A percentile compares a stretch with the other conserved stretches of the same genome.
Conservation (phyloP, 2,329 filamentous ascomycete species). For the Penicillium sp. region DNA sequence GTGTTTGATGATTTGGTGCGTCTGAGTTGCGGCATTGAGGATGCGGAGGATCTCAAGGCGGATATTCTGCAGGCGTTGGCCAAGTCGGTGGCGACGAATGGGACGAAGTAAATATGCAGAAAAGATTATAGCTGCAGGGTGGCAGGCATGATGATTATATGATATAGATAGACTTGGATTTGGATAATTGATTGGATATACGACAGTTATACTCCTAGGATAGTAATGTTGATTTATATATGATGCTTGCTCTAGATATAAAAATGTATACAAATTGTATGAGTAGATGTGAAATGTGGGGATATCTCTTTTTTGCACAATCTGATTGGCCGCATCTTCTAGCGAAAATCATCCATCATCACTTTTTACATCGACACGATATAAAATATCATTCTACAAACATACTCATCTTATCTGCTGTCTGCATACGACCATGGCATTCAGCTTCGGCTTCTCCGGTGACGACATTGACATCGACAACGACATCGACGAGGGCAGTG, state of each 20-base stretch:
- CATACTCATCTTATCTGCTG: too few relatives aligned
- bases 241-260: too few relatives aligned
- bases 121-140: too few relatives aligned
- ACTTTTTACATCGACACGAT: background rate
- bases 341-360: background rate
- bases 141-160: constrained; percentile 28
- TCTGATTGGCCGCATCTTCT: background rate
- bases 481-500: constrained; percentile 2
- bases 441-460: constrained; percentile 57
- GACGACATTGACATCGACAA: constrained; percentile 54
- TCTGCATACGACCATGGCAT: constrained; percentile 28
- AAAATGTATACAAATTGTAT: too few relatives aligned
- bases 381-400: background rate
- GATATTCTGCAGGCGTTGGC: constrained; percentile 83
- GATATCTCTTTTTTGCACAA: background rate
- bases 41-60: constrained; percentile 73
- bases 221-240: too few relatives aligned
- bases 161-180: background rate
- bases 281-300: background rate
- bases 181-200: too few relatives aligned
- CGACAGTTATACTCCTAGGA: too few relatives aligned
- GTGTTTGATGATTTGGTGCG: constrained; percentile 93
- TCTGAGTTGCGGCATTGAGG: constrained; percentile 91
- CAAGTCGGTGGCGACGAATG: constrained; percentile 55
- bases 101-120: constrained; percentile 31